Evolutionary conservation across 2,329 filamentous ascomycete genomes (phyloP).

Genomic region (Aspergillus fijiensis): DNA sequence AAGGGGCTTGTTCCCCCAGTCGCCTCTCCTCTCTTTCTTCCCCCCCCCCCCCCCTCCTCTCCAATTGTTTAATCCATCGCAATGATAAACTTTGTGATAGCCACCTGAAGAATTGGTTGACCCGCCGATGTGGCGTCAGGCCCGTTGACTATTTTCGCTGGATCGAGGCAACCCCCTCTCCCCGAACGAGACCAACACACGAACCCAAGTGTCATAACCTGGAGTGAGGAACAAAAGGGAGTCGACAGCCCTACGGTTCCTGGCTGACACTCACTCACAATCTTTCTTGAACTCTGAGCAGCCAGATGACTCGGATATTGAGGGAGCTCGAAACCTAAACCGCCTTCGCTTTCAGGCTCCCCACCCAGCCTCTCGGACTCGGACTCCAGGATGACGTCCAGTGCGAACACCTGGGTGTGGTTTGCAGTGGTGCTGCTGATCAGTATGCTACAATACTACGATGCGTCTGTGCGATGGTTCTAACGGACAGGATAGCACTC

Average conservation of each 20-base stretch:
- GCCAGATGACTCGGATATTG: background rate
- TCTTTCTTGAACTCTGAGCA: background rate
- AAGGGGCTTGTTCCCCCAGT: background rate
- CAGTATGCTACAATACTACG: background rate
- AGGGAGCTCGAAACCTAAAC: background rate
- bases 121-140: background rate
- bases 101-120: background rate
- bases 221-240: background rate
- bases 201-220: background rate
- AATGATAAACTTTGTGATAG: background rate
- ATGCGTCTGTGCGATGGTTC: background rate
- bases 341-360: background rate
- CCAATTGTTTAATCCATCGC: background rate
- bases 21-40: background rate
- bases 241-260: background rate
- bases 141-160: background rate
- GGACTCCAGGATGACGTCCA: background rate
- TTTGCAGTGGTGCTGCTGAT: conserved; percentile 15
- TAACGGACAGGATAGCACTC: conserved; percentile 4
- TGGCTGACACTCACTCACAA: background rate
- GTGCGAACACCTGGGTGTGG: conserved; percentile 16
- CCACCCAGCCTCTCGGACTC: background rate
- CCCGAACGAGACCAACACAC: background rate
- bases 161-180: background rate
- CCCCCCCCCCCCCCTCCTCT: background rate